Evolutionary conservation across 345 rosid species (phyloP), one percentile per base, ranked within the genome.

Genomic region (Salix viminalis): DNA sequence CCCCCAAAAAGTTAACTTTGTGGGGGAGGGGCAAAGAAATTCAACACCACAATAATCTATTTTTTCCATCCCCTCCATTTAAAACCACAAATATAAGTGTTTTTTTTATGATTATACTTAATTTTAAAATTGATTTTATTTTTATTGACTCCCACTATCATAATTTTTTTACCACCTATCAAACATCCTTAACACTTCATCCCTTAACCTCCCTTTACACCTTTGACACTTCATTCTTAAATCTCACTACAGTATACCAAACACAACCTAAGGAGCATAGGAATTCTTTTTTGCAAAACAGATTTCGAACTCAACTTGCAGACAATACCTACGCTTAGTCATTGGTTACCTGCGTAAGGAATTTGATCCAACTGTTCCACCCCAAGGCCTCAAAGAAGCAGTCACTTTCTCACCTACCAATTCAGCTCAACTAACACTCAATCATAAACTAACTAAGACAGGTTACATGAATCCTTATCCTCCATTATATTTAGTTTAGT

Each of bases 391-490:
- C 60, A 16, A 13, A 12, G 15, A 42, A 48, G 14, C 36, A 74
- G 65, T 61, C 71, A 24, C n/a, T 69, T 46, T 75, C 71, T 65
- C 75, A 79, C 79, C 82, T 74, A 70, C 71, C 78, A 65, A 41
- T 41, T 42, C 71, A 69, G 30, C 71, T 68, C 71, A 68, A 66
- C 69, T 36, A 66, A 34, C 44, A 66, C n/a, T 28, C 41, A 7
- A 50, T 23, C 48, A 23, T 14, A 39, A 37, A 23, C 19, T 4
- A n/a, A 2, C 24, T n/a, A n/a, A 13, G 54, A 36, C 46, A 41
- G 34, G 71, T 42, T 13, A 26, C 71, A 69, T 44, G 54, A 69
- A 69, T 39, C 71, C 46, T 18, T 69, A 23, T 23, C 14, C 26
- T 24, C 50, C 26, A 69, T 23, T 42, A 3, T 39, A 13, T 23